Evolutionary conservation across 345 rosid species (phyloP).

Genomic region (Citrus maxima): DNA sequence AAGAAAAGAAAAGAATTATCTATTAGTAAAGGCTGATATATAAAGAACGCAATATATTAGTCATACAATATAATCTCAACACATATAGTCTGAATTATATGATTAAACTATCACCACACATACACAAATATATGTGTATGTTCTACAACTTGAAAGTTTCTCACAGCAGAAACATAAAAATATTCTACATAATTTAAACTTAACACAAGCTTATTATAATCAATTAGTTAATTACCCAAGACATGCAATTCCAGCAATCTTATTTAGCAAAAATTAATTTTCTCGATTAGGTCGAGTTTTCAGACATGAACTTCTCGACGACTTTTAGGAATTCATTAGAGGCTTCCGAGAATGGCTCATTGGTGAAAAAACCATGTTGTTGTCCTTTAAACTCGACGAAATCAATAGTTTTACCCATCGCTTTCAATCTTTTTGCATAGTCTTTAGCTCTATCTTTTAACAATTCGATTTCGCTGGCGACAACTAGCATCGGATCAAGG

Average conservation of each 20-base stretch:
- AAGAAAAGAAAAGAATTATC: not conserved
- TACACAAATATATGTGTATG: no score
- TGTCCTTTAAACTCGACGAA: slow-evolving; percentile 56
- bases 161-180: not conserved
- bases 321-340: slow-evolving; percentile 34
- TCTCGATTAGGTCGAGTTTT: slow-evolving; percentile 15
- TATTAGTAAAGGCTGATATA: not conserved
- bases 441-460: slow-evolving; percentile 66
- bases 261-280: not conserved
- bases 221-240: not conserved
- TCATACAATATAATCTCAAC: not conserved
- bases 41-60: no score
- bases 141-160: not conserved
- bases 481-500: slow-evolving; percentile 62
- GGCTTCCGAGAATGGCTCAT: slow-evolving; percentile 49
- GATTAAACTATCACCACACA: not conserved
- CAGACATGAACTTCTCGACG: slow-evolving; percentile 40
- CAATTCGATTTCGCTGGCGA: slow-evolving; percentile 60
- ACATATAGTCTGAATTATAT: not conserved
- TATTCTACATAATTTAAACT: not conserved
- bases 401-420: slow-evolving; percentile 50
- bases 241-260: not conserved
- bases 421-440: slow-evolving; percentile 52
- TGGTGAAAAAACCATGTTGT: slow-evolving; percentile 68
- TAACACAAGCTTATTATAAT: not conserved